phyloP scores from a whole-genome alignment of 352 stramenopile genomes.

The Pythium aristosporum region DNA sequence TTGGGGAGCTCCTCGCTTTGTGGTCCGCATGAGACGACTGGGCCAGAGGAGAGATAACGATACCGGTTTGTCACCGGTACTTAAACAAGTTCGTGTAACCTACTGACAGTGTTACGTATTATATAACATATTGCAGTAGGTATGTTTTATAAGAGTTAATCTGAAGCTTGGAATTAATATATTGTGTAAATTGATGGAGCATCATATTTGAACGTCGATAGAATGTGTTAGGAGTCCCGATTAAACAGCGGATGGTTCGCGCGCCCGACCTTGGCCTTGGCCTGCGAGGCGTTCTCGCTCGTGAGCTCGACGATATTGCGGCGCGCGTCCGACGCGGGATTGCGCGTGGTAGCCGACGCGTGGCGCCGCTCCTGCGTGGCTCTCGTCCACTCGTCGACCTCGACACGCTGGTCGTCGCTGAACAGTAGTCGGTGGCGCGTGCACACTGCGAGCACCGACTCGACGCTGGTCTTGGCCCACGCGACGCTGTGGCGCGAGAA shows the following conservation, averaged over 20 bases:
- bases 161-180: neutral
- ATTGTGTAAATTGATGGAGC: neutral
- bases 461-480: conserved; percentile 66
- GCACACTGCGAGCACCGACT: conserved; percentile 49
- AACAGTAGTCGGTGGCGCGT: conserved; percentile 63
- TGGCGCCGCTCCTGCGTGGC: conserved; percentile 50
- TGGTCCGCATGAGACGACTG: conserved; percentile 20
- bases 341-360: conserved; percentile 34
- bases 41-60: neutral
- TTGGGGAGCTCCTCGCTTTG: conserved; percentile 13
- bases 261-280: conserved; percentile 55
- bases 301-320: conserved; percentile 57
- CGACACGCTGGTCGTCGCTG: conserved; percentile 35
- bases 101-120: neutral
- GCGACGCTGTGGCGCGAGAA: conserved; percentile 44
- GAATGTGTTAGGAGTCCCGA: conserved; percentile 34
- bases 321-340: conserved; percentile 50
- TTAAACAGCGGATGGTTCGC: conserved; percentile 83
- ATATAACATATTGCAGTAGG: neutral
- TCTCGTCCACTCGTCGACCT: conserved; percentile 73
- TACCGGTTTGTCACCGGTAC: conserved; percentile 17
- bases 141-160: neutral
- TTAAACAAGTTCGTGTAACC: too few species aligned
- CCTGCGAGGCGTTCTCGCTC: conserved; percentile 37
- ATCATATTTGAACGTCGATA: neutral